These are phyloP conservation scores for Dryadomyces quercus-mongolicae DNA, from an alignment of 2,329 filamentous ascomycete species.

Conservation along the genomic window DNA sequence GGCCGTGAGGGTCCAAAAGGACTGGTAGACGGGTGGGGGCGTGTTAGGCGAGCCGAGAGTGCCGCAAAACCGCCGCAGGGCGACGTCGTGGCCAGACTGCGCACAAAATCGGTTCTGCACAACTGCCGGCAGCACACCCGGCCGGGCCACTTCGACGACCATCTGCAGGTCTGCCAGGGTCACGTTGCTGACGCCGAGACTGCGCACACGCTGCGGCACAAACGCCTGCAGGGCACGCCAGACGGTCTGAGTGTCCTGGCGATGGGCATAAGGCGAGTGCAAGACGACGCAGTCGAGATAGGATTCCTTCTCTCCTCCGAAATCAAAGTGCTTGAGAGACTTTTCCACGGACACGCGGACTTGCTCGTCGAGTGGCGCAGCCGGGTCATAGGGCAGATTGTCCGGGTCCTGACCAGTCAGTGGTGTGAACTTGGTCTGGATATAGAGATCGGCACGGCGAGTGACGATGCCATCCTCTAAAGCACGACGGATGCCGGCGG, in stretches of 20 bases:
- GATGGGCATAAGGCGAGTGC: constrained; percentile 41
- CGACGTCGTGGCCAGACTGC: constrained; percentile 36
- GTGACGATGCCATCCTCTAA: constrained; percentile 45
- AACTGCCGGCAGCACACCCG: constrained; percentile 31
- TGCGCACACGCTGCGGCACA: constrained; percentile 50
- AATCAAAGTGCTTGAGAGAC: constrained; percentile 52
- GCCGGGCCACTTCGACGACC: constrained; percentile 26
- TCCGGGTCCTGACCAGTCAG: constrained; percentile 46
- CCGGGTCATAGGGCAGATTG: constrained; percentile 46
- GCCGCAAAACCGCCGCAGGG: constrained; percentile 40
- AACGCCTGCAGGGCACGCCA: constrained; percentile 57
- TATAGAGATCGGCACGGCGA: constrained; percentile 43
- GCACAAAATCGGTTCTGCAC: constrained; percentile 67
- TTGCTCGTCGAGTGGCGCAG: constrained; percentile 47
- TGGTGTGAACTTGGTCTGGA: constrained; percentile 78
- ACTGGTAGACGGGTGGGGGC: constrained; percentile 31
- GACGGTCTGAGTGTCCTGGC: constrained; percentile 42
- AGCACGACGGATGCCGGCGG: constrained; percentile 50
- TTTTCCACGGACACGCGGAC: constrained; percentile 54
- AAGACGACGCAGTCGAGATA: constrained; percentile 65
- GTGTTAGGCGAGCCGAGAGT: constrained; percentile 10
- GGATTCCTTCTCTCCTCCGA: constrained; percentile 18
- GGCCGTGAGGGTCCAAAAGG: constrained; percentile 41
- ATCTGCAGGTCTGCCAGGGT: constrained; percentile 41
- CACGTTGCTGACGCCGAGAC: constrained; percentile 68